Evolutionary conservation across 176 grass and related monocot genomes (phyloP), one percentile per base, ranked within the genome.

Genomic region (Pharus latifolius): DNA sequence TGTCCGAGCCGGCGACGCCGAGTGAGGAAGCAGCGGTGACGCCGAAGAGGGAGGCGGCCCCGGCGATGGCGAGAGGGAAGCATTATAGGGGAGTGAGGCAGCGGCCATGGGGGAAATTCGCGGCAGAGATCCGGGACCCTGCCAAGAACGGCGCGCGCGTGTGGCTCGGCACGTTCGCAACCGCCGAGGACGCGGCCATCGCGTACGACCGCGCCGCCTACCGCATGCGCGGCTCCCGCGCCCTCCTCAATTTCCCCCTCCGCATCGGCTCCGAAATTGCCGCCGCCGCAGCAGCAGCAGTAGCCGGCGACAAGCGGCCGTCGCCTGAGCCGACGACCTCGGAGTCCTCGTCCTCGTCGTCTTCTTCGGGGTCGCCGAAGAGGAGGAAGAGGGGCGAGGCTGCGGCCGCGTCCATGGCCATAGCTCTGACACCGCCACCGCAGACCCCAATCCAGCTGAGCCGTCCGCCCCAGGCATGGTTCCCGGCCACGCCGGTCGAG

Each of bases 51-150:
- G 72, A 64, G 25, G 27, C 25, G 52, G 60, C 64, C 13, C 61
- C 50, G 8, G 56, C 45, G 8, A 68, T 72, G 49, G 42, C 79
- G 13, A 62, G 81, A 74, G 82, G 85, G 12, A 88, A 88, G 73
- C 84, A 91, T 73, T 99, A 91, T 76, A 41, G 87, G 4, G 96
- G 96, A 1, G 96, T 99, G 60, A 53, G 96, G 76, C 96, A 88
- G 87, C 84, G 96, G 46, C 90, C 90, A 12, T 99, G 96, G 96
- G 96, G 96, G 27, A 99, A 99, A 68, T 99, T 86, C 79, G 96
- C 96, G 5, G 90, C 96, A 40, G 96, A 99, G 78, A 99, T 99
- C 50, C 69, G 96, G n/a, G 96, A 99, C 59, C 90, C 90, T 14
- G 84, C 87, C n/a, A 94, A 77, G 72, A 95, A 99, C 90, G 96